Evolutionary conservation across 2,329 filamentous ascomycete species (phyloP), one percentile per base, ranked within the genome.

Genomic region (Amauroascus verrucosus): DNA sequence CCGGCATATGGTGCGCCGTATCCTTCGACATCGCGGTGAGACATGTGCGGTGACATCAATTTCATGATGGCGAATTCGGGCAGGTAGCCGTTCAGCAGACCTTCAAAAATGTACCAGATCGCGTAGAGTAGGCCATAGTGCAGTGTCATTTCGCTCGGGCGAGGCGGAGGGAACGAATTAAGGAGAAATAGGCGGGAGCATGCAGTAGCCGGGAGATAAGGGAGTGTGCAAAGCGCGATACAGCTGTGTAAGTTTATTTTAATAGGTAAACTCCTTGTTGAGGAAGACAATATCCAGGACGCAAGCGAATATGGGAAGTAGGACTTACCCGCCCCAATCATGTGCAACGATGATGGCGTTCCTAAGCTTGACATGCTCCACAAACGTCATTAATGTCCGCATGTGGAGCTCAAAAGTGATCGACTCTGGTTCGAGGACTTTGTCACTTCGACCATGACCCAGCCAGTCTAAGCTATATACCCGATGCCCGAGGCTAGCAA

Each of bases 301-400:
- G 14, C 6, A 37, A 37, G n/a, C 6, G 33, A 37, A 13, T 37
- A 14, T 37, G 24, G 41, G 2, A 2, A 9, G 18, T 24, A 24
- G 16, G 20, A 44, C 41, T 44, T 44, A 44, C 41, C 41, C 41
- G 20, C 41, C 41, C 41, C 41, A 44, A 44, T 44, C 41, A 14
- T 44, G 41, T 24, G 18, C 41, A 44, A 44, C 24, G 18, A 44
- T 20, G 26, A 24, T 24, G 41, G 20, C 41, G 18, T 33, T 37
- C 28, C 30, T 48, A 3, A 48, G 45, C 24, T 33, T 37, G 45
- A 48, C 45, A 8, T 48, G 45, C 8, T 30, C 28, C 14, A 37
- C 45, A 18, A 48, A 33, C n/a, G 28, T 13, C 45, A 48, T 37
- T 13, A 44, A 44, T 20, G 41, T 44, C 41, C 41, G 41, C 41